Conservation (phyloP, 306 rosid genomes). For the Ochetophila trinervis region DNA sequence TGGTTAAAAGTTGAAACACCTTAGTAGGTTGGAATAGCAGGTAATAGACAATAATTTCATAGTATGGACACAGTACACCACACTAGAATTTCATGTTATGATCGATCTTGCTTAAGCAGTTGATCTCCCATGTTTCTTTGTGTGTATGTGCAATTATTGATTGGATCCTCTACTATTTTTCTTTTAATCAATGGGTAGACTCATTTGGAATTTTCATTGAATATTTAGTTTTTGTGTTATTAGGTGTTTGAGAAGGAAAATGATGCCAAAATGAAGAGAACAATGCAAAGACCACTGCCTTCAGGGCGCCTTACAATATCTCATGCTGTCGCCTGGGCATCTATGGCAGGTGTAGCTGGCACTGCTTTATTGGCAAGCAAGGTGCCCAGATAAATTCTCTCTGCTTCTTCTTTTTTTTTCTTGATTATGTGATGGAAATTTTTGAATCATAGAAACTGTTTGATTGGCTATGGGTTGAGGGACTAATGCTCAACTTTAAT, state of each 20-base stretch:
- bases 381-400: slow-evolving; percentile 47
- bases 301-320: slow-evolving; percentile 77
- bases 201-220: slow-evolving; percentile 37
- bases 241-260: slow-evolving; percentile 76
- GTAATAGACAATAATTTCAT: no score
- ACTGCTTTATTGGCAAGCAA: slow-evolving; percentile 69
- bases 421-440: slow-evolving; percentile 10
- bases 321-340: slow-evolving; percentile 82
- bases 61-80: no score
- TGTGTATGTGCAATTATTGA: neutral
- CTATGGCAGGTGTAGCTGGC: slow-evolving; percentile 71
- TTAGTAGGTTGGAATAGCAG: no score
- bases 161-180: slow-evolving; percentile 1
- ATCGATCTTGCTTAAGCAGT: no score
- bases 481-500: slow-evolving; percentile 50
- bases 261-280: slow-evolving; percentile 95
- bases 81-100: no score
- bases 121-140: neutral
- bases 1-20: no score
- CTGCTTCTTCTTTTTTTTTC: slow-evolving; percentile 5
- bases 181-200: neutral
- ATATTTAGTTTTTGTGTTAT: slow-evolving; percentile 28
- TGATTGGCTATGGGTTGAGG: slow-evolving; percentile 25
- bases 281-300: slow-evolving; percentile 75
- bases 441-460: slow-evolving; percentile 18